A percentile compares a stretch with the other conserved stretches of the same genome.
These are phyloP conservation scores for Plasmodium gonderi DNA, from an alignment of 169 alveolate genomes.

Conservation along the genomic window DNA sequence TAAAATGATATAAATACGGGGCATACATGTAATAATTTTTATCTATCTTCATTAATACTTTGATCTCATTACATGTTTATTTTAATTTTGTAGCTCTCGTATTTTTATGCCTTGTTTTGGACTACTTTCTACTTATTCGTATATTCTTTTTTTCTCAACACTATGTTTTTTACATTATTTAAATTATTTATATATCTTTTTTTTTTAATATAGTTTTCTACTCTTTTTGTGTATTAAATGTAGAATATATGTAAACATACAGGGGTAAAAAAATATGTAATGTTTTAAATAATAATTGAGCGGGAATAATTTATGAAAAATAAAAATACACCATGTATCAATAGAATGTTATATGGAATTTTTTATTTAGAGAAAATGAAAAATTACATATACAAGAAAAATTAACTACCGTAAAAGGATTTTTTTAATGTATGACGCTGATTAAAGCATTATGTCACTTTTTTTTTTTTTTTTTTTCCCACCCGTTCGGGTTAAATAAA, in stretches of 20 bases:
- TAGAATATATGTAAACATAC: too few species aligned
- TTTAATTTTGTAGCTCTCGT: neutral
- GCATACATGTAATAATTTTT: too few species aligned
- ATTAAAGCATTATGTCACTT: neutral
- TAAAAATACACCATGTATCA: neutral
- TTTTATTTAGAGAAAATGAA: neutral
- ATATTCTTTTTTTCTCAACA: neutral
- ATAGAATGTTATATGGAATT: neutral
- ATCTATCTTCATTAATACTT: too few species aligned
- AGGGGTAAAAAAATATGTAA: neutral
- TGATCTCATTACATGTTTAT: too few species aligned
- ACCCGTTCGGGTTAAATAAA: neutral
- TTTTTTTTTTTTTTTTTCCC: neutral
- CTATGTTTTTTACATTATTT: too few species aligned
- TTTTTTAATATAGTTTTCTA: neutral
- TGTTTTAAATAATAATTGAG: neutral
- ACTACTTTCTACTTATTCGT: neutral
- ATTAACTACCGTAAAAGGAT: neutral
- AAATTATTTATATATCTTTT: neutral
- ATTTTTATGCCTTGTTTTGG: neutral
- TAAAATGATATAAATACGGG: too few species aligned
- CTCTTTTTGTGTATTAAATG: neutral
- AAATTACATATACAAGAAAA: neutral
- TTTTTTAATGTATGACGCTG: neutral
- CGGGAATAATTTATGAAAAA: neutral